Evolutionary conservation across 495 filamentous ascomycete genomes (phyloP), one percentile per base, ranked within the genome.

Genomic region (Chaetomium fimeti): DNA sequence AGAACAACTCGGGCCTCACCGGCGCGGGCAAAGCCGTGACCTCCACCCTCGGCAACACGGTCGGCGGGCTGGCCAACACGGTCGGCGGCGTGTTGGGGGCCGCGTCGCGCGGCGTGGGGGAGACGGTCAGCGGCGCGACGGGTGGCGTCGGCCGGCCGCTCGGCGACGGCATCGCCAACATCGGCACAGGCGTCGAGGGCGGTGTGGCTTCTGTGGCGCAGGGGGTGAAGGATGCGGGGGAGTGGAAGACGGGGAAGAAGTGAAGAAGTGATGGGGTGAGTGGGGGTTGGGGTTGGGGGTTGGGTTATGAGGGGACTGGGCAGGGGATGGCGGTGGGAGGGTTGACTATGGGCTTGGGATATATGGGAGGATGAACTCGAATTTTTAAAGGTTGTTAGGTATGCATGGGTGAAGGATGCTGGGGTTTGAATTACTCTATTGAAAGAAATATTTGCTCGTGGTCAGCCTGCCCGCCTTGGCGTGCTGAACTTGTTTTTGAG

Each of bases 51-150:
- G 79, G 79, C 57, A 84, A 84, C 72, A 81, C 79, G 0, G 81
- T 81, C 32, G 81, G 80, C 43, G 83, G 79, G 42, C 69, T 82
- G 27, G 82, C 86, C 3, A 85, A 87, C 62, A 91, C 89, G 1
- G 84, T 86, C 8, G 89, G 89, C 29, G 86, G 85, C 42, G 81
- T 91, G 1, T 81, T 89, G 1, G 89, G 89, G 47, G 87, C 88
- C 5, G 86, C 85, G 1, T 82, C 84, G 8, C 82, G 88, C 16
- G 76, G 74, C 27, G 15, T 77, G 36, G 76, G 75, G n/a, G 75
- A 76, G 66, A 74, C 77, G 0, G 71, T 80, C 51, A 77, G 64
- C 6, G 82, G 82, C 8, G 82, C 75, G 12, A 85, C 83, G 0
- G 89, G 88, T 2, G 86, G 81, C 36, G 71, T 83, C 20, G 89